Conservation (phyloP, 1,284 basidiomycete genomes). For the Pseudozyma pruni region DNA sequence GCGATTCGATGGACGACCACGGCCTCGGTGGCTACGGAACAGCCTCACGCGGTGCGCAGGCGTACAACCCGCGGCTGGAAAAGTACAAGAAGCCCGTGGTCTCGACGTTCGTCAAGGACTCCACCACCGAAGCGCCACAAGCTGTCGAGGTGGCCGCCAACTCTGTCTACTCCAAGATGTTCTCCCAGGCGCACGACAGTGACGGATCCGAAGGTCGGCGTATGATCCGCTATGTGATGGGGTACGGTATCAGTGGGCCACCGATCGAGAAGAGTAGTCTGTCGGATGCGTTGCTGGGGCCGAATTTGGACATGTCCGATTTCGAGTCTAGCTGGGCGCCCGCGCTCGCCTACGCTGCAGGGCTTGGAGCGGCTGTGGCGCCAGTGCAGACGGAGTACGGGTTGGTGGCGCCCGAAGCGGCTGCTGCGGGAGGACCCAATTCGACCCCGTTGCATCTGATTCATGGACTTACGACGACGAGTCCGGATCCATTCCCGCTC, state of each 20-base stretch:
- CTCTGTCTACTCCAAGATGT: conserved; percentile 50
- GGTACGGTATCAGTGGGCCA: conserved; percentile 64
- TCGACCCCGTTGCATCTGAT: conserved; percentile 65
- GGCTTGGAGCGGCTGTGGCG: conserved; percentile 37
- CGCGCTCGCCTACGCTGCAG: conserved; percentile 56
- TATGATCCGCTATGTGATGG: conserved; percentile 62
- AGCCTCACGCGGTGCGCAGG: conserved; percentile 25
- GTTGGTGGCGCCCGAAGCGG: conserved; percentile 30
- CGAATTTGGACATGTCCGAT: conserved; percentile 57
- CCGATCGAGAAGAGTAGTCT: conserved; percentile 58
- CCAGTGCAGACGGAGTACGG: conserved; percentile 42
- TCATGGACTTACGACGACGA: conserved; percentile 62
- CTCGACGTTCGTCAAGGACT: conserved; percentile 55
- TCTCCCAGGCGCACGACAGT: conserved; percentile 43
- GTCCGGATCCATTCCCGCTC: conserved; percentile 60
- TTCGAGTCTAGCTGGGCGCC: conserved; percentile 61
- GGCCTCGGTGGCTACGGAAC: conserved; percentile 16
- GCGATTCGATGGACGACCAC: conserved; percentile 53
- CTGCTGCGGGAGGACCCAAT: conserved; percentile 59
- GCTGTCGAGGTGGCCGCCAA: conserved; percentile 41
- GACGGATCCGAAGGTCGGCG: conserved; percentile 21
- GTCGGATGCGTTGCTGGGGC: conserved; percentile 57
- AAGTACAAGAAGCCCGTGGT: conserved; percentile 58
- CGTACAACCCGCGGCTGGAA: conserved; percentile 40
- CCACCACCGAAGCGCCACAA: conserved; percentile 28